Base-by-base conservation (phyloP, 805 yeast species). In the Zygoascus tannicola region DNA sequence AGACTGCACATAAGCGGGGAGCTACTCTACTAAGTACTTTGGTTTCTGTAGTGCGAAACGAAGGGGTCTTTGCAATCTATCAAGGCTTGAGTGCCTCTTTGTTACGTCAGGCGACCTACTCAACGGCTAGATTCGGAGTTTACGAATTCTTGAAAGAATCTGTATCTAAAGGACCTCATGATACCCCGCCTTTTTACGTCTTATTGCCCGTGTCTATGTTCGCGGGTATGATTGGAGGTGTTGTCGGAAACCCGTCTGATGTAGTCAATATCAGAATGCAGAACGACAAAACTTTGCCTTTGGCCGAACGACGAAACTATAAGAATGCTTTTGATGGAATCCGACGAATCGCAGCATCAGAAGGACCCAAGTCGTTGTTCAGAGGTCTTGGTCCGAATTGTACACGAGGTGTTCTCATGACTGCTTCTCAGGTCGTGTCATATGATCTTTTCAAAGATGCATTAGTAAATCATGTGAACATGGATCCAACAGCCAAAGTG, bases 261-360 rank as follows among this genome's bases (percentile, higher is more conserved):
- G 81, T 85, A 12, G 86, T 84, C 32, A 85, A 85, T 54, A 83
- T 85, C 50, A 74, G 95, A 64, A 85, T 85, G 95, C 95, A 85
- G 61, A 85, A 85, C 60, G 95, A 85, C 57, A 76, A 81, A 4
- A 66, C 87, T 0, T 67, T 83, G 47, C 84, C 87, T 3, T 45
- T 63, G 3, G 78, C 69, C 1, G 70, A 78, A 51, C 73, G 87
- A 58, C 73, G 95, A 60, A 76, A 81, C 57, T 85, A 86, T 60
- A 69, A 70, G 41, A 79, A 86, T 60, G 94, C 92, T 0, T 54
- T 85, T 32, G 88, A 85, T 58, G 95, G 95, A 14, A 62, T 86
- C 23, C 55, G 58, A 42, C 71, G 80, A 51, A 78, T 86, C 40
- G 54, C 66, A 5, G 66, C 59, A 38, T 77, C 78, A 30, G 95